Percentiles rank a stretch among this genome's conserved stretches.
These are phyloP conservation scores for Epicoccum nigrum DNA, from an alignment of 2,329 filamentous ascomycete genomes.

Conservation along the genomic window DNA sequence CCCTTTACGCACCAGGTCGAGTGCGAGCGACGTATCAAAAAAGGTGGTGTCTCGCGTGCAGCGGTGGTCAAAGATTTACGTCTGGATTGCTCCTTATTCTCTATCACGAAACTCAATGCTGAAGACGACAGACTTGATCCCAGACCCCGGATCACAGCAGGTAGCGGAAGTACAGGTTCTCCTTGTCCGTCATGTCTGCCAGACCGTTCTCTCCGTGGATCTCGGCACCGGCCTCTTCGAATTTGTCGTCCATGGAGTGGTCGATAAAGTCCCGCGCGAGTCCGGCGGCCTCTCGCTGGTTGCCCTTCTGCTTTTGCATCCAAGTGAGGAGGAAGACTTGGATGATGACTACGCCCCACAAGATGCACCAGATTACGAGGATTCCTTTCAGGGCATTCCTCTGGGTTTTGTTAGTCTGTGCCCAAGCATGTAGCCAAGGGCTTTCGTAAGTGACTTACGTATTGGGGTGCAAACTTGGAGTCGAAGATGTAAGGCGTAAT, in stretches of 20 bases:
- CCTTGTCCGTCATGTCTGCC: constrained; percentile 31
- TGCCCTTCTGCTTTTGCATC: constrained; percentile 31
- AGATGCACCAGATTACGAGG: constrained; percentile 30
- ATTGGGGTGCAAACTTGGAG: constrained; percentile 30
- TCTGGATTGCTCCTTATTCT: too few species aligned
- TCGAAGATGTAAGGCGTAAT: constrained; percentile 33
- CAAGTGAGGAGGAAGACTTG: constrained; percentile 25
- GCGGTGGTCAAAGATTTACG: too few species aligned
- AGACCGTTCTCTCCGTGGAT: constrained; percentile 31
- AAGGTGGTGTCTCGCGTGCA: too few species aligned
- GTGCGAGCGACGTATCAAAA: too few species aligned
- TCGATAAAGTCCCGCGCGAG: constrained; percentile 26
- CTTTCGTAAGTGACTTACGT: constrained; percentile 16
- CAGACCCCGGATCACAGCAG: too few species aligned
- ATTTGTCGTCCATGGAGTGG: constrained; percentile 26
- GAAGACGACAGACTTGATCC: too few species aligned
- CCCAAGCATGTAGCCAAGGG: neutral
- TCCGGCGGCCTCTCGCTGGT: constrained; percentile 29
- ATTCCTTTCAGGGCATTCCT: constrained; percentile 32
- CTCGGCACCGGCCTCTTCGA: constrained; percentile 25
- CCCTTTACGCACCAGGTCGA: too few species aligned
- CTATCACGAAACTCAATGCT: too few species aligned
- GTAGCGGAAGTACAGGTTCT: constrained; percentile 33
- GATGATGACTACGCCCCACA: constrained; percentile 24
- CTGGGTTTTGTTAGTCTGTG: constrained; percentile 8